phyloP scores from a whole-genome alignment of 768 basidiomycete genomes.

The Cystobasidium tubakii region DNA sequence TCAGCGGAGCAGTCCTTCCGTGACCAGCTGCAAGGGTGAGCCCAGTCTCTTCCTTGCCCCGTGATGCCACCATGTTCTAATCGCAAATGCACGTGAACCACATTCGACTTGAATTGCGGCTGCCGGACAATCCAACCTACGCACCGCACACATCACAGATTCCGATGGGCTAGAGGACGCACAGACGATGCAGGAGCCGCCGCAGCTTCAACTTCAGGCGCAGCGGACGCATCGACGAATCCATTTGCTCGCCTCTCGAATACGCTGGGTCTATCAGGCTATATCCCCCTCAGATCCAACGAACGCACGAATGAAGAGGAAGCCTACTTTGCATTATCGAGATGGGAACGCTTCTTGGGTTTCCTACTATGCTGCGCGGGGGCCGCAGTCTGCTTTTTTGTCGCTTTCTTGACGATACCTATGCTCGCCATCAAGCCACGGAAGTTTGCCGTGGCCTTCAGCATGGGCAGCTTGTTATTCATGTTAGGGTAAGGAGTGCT shows the following conservation, averaged over 20 bases:
- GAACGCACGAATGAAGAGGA: constrained; percentile 90
- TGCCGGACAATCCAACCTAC: not conserved
- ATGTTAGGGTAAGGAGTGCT: constrained; percentile 75
- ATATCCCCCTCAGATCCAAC: constrained; percentile 75
- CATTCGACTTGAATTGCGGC: not conserved
- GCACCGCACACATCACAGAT: constrained; percentile 46
- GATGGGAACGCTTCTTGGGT: constrained; percentile 90
- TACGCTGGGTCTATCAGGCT: constrained; percentile 75
- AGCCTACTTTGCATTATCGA: constrained; percentile 81
- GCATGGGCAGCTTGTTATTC: constrained; percentile 57
- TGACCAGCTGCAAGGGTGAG: constrained; percentile 40
- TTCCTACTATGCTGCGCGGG: constrained; percentile 85
- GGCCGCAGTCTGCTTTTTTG: constrained; percentile 85
- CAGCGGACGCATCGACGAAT: constrained; percentile 51
- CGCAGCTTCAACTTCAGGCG: constrained; percentile 22
- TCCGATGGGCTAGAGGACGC: constrained; percentile 72
- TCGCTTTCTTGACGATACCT: constrained; percentile 78
- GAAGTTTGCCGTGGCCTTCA: constrained; percentile 73
- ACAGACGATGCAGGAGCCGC: constrained; percentile 60
- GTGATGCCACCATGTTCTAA: not conserved
- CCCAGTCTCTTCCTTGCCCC: not conserved
- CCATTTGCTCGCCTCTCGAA: constrained; percentile 67
- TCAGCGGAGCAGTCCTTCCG: constrained; percentile 39
- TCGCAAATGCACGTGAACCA: constrained; percentile 11
- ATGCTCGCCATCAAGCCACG: constrained; percentile 67